Base-by-base conservation (phyloP, 129 eudicot genomes). In the Smallanthus sonchifolius region DNA sequence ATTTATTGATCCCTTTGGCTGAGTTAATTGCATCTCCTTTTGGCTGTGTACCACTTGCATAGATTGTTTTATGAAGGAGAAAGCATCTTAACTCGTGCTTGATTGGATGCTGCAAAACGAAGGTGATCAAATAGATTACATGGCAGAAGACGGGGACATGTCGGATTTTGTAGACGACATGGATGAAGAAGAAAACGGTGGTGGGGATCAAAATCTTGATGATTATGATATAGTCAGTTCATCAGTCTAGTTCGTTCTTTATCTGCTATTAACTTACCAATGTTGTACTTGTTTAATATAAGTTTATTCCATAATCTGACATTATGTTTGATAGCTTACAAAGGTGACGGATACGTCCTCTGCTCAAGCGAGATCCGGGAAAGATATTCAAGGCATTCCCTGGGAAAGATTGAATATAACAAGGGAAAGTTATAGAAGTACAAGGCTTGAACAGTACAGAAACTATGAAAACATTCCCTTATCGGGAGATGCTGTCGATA, bases 351-450 rank as follows among this genome's bases (percentile, higher is more conserved):
- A 88, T 88, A 91, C 92, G 10, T 86, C 92, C 24, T 81, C 87
- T 72, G 81, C 84, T 49, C 88, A 87, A 85, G 92, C 97, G 44
- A 85, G 96, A 76, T 70, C 67, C 65, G 96, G 96, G 32, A 91
- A 86, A 79, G 97, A 88, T 77, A 86, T 91, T 66, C 97, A 91
- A 73, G 95, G 97, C 11, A 86, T 91, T 74, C 92, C 90, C 3
- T 91, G 97, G 97, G 88, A 88, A 19, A 83, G 87, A 62, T 52
- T 91, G 66, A 83, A 78, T 73, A 81, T 91, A 35, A 88, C 96
- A 4, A 84, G 97, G 40, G 76, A 72, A 72, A 55, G 76, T 72
- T 55, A 72, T 38, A 72, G 76, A 30, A 56, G 76, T 72, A 72
- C 40, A 7, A 72, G 76, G 67, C 67, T 72, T 15, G 55, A 72